Evolutionary conservation across 2,329 filamentous ascomycete species (phyloP).

Genomic region (Sphaceloma murrayae): DNA sequence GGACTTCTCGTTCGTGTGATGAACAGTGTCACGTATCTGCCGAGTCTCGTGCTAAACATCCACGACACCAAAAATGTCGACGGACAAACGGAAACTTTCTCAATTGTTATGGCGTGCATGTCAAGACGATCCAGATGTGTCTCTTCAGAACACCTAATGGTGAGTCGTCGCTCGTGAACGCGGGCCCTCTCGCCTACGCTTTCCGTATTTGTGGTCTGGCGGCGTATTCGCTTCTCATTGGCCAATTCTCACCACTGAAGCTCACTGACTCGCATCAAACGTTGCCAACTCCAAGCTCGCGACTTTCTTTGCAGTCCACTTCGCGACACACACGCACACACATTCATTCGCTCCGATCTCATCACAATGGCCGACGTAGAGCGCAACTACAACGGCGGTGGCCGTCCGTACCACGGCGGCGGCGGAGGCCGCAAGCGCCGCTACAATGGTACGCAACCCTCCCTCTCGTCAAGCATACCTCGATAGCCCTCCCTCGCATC

Average conservation of each 20-base stretch:
- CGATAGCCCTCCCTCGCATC: constrained; percentile 16
- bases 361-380: constrained; percentile 27
- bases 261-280: constrained; percentile 3
- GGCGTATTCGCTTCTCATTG: background rate
- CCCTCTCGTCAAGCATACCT: no score
- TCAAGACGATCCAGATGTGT: no score
- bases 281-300: background rate
- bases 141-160: no score
- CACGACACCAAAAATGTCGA: no score
- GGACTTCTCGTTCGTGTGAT: background rate
- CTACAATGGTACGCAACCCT: constrained; percentile 60
- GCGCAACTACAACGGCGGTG: constrained; percentile 21
- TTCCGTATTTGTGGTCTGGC: no score
- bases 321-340: constrained; percentile 7
- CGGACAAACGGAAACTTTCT: no score
- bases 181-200: no score
- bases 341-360: background rate
- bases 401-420: constrained; percentile 16
- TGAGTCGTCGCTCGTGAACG: no score
- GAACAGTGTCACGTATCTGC: background rate
- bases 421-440: constrained; percentile 64
- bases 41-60: background rate
- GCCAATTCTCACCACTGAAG: background rate
- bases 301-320: background rate
- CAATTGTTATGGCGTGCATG: no score